Percentiles rank a stretch among this genome's conserved stretches.
These are phyloP conservation scores for Aspergillus bombycis DNA, from an alignment of 2,329 filamentous ascomycete species.

Conservation along the genomic window DNA sequence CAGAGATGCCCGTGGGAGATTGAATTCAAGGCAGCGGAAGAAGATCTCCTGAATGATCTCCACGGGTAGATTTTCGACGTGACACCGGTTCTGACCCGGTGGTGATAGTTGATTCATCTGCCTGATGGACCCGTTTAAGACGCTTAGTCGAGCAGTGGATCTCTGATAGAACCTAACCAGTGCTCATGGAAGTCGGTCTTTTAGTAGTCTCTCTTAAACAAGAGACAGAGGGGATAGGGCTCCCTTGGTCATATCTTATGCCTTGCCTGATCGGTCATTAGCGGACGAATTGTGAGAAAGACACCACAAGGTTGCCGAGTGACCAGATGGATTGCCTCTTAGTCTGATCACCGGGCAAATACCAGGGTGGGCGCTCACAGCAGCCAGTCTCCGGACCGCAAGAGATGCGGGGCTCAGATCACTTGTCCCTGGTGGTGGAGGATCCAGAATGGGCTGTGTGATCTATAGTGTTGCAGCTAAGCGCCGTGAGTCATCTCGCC, in stretches of 20 bases:
- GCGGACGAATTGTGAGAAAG: not conserved
- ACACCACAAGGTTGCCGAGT: not conserved
- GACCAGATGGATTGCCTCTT: not conserved
- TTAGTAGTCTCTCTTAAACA: not conserved
- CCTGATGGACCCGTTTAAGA: not conserved
- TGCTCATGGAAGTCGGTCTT: not conserved
- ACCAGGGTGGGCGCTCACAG: not conserved
- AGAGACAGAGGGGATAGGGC: not conserved
- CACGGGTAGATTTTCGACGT: constrained; percentile 49
- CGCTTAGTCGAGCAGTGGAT: not conserved
- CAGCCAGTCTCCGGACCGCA: not conserved
- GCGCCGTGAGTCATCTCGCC: not conserved
- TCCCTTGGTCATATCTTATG: not conserved
- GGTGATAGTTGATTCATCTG: constrained; percentile 22
- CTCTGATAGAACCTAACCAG: not conserved
- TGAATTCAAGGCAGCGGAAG: constrained; percentile 52
- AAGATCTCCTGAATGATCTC: constrained; percentile 58
- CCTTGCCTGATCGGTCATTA: not conserved
- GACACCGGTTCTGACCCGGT: constrained; percentile 23
- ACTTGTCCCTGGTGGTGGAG: not conserved
- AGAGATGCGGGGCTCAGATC: not conserved
- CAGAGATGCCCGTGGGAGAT: constrained; percentile 49
- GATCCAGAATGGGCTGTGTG: not conserved
- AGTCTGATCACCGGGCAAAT: not conserved
- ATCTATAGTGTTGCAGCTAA: not conserved